These are phyloP conservation scores for Botrytis aclada DNA, from an alignment of 2,329 filamentous ascomycete genomes.

Conservation along the genomic window DNA sequence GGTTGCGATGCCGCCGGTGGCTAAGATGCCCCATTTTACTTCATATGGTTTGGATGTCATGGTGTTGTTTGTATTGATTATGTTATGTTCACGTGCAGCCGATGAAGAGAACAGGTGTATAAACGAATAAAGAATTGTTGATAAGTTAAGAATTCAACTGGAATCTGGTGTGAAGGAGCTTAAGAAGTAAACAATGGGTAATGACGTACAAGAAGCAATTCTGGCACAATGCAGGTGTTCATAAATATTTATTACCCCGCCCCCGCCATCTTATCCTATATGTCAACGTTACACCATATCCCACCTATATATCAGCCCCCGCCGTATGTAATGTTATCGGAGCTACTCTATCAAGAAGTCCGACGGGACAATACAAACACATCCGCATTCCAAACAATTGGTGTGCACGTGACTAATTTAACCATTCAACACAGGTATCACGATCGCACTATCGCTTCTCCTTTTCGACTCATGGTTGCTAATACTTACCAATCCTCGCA, in stretches of 20 bases:
- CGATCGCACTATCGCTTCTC: neutral
- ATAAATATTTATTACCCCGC: constrained; percentile 2
- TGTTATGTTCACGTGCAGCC: neutral
- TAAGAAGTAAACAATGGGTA: neutral
- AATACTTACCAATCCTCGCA: neutral
- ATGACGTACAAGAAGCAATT: neutral
- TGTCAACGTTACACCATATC: neutral
- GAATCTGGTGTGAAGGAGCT: neutral
- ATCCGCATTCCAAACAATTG: neutral
- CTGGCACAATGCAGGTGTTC: neutral
- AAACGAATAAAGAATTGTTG: neutral
- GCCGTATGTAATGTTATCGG: neutral
- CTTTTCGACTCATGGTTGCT: neutral
- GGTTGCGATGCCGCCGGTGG: constrained; percentile 40
- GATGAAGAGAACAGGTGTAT: neutral
- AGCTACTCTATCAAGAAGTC: neutral
- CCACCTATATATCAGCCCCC: neutral
- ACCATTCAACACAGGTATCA: neutral
- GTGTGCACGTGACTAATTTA: neutral
- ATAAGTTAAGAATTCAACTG: neutral
- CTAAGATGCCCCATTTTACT: constrained; percentile 38
- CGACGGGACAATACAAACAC: neutral
- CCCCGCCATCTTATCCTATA: constrained; percentile 2
- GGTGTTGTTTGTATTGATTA: constrained; percentile 3
- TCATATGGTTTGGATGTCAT: constrained; percentile 34